Evolutionary conservation across 371 early-diverging fungal species (phyloP).

Genomic region (Mortierella sp.): DNA sequence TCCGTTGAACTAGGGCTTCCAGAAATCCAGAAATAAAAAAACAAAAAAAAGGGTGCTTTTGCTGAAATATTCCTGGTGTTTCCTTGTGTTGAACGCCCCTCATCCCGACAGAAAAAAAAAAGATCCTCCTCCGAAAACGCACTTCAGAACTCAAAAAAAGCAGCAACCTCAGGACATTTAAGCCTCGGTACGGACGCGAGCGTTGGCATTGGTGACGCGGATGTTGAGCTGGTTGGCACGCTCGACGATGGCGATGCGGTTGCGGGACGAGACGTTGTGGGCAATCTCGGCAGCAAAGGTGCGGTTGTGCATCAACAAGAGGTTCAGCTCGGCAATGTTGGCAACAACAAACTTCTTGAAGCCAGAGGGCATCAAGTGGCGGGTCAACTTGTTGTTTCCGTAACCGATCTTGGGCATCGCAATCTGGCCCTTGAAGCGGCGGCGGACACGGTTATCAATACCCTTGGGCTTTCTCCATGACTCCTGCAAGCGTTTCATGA

Average conservation of each 20-base stretch:
- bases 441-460: constrained; percentile 99
- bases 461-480: constrained; percentile 99
- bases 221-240: constrained; percentile 98
- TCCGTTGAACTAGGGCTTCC: not conserved
- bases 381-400: constrained; percentile 97
- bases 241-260: constrained; percentile 97
- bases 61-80: not conserved
- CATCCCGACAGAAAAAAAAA: not conserved
- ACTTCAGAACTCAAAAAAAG: not conserved
- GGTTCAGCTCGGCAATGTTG: constrained; percentile 97
- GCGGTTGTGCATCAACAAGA: constrained; percentile 99
- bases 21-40: constrained; percentile 3
- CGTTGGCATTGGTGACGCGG: constrained; percentile 97
- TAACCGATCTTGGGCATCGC: constrained; percentile 99
- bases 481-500: constrained; percentile 67
- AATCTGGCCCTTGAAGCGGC: constrained; percentile 98
- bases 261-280: constrained; percentile 97
- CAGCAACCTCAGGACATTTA: constrained; percentile 56
- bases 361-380: constrained; percentile 97
- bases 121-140: constrained; percentile 7
- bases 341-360: constrained; percentile 98
- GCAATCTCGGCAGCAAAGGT: constrained; percentile 99
- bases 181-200: constrained; percentile 94
- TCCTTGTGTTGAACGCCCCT: not conserved
- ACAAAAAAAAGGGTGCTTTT: not conserved